Evolutionary conservation across 2,329 filamentous ascomycete species (phyloP).

Genomic region (Lomentospora prolificans): DNA sequence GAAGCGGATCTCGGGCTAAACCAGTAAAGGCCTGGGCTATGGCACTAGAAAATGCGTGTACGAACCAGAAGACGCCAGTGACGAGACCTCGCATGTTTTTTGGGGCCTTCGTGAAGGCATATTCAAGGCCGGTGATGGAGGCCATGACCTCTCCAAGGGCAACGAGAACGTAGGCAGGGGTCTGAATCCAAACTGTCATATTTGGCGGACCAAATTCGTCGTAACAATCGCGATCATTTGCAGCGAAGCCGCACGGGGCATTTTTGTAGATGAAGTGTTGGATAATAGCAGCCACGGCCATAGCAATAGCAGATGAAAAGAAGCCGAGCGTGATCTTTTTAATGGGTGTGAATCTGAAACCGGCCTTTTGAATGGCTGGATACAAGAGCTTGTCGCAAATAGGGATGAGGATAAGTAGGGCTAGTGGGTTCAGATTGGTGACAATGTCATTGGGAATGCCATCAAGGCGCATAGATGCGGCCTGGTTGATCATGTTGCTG

Average conservation of each 20-base stretch:
- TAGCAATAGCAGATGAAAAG: constrained; percentile 49
- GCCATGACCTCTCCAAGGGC: constrained; percentile 39
- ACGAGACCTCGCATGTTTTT: constrained; percentile 68
- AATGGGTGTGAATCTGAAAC: constrained; percentile 62
- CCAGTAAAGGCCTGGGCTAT: constrained; percentile 48
- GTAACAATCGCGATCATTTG: constrained; percentile 21
- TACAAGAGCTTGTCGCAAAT: constrained; percentile 60
- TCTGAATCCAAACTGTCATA: constrained; percentile 55
- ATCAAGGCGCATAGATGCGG: constrained; percentile 53
- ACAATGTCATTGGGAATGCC: constrained; percentile 71
- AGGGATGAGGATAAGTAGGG: constrained; percentile 65
- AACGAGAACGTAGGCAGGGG: constrained; percentile 37
- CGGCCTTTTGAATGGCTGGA: constrained; percentile 52
- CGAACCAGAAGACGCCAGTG: constrained; percentile 58
- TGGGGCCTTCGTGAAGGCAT: constrained; percentile 67
- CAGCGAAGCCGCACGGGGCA: constrained; percentile 44
- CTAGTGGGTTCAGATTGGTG: constrained; percentile 63
- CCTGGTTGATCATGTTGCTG: constrained; percentile 54
- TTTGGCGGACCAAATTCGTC: constrained; percentile 28
- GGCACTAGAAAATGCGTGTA: constrained; percentile 57
- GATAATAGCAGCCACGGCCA: constrained; percentile 44
- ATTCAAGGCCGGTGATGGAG: constrained; percentile 54
- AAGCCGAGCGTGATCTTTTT: constrained; percentile 66
- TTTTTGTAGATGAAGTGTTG: constrained; percentile 54
- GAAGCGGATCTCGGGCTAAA: constrained; percentile 46